Evolutionary conservation across 2,329 filamentous ascomycete species (phyloP), one percentile per base, ranked within the genome.

Genomic region (Whalleya microplaca): DNA sequence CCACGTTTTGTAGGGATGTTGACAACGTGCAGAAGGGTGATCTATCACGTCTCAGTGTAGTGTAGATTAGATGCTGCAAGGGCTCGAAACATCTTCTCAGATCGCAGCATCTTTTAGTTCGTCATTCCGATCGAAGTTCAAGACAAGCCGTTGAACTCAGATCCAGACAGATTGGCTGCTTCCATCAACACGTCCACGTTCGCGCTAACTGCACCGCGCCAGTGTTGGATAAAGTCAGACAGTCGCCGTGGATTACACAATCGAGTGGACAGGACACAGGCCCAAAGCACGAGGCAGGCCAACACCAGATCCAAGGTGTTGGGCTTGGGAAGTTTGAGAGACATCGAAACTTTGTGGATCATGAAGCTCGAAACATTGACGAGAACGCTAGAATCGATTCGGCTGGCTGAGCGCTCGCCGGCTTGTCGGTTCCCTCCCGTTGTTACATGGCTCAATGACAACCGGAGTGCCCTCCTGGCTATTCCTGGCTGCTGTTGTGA

Each of bases 401-500:
- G 45, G 46, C 52, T 48, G 41, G 29, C 37, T 23, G 40, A 44
- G 41, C 29, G 55, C 29, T 54, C 41, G 48, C 45, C 44, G 53
- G 52, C 40, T 55, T 42, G 51, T 55, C 52, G 50, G 57, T 52
- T 62, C 51, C 53, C 53, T 62, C 56, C 42, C 48, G 42, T 43
- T 45, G 48, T 45, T 40, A 46, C 48, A 57, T 37, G 48, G 51
- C 52, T 42, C 44, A 61, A 59, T 63, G 53, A 57, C 56, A 61
- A 48, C 55, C 53, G 51, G 44, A 48, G 29, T 52, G 42, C 60
- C 53, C 48, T 59, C 51, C 54, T 63, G 49, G 51, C 50, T 62
- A 62, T 58, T 61, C 51, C 53, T 62, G 58, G 62, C 62, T 61
- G 54, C 62, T 66, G 63, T 51, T 56, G 67, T 69, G 55, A 51